Evolutionary conservation across 2,329 filamentous ascomycete species (phyloP), one percentile per base, ranked within the genome.

Genomic region (Canariomyces notabilis): DNA sequence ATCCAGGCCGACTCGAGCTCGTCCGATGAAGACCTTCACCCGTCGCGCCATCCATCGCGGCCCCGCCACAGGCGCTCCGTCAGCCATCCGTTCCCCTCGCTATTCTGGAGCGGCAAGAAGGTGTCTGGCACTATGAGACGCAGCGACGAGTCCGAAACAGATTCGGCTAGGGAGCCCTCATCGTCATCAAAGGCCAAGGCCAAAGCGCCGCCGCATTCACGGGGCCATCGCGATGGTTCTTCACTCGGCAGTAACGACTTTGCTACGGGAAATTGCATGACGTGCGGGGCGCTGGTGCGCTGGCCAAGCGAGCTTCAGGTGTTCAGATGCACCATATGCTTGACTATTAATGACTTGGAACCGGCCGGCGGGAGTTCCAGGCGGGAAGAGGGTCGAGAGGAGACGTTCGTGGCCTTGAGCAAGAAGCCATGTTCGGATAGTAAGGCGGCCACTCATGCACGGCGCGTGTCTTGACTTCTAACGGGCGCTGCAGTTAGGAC

Each of bases 291-390:
- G 44, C 79, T 82, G 46, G 83, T 94, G 54, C 77, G 85, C 46
- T 95, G 89, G 83, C 88, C 88, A 2, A 79, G 76, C 51, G 79
- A 83, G 43, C 67, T 89, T 51, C 77, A 77, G 29, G 78, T 84
- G 31, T 95, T 93, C 65, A 79, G 88, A 57, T 95, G 89, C 64
- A 85, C 86, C 34, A 84, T 87, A 44, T 95, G 89, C 64, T 70
- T 87, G 58, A 93, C 86, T 15, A 82, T 95, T 61, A 95, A 94
- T 61, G 89, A 95, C 61, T 65, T 95, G 42, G 73, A 77, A 49
- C 74, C 75, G 1, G 44, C 52, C 21, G 61, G 61, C 23, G 59
- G 63, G 11, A 48, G 57, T 20, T 29, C 51, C 14, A 46, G 50
- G 15, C 48, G 56, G 35, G 44, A 59, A 49, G 57, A 57, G 22